Conservation (phyloP, 2,329 filamentous ascomycete species). For the Phyllosticta citrichinensis region DNA sequence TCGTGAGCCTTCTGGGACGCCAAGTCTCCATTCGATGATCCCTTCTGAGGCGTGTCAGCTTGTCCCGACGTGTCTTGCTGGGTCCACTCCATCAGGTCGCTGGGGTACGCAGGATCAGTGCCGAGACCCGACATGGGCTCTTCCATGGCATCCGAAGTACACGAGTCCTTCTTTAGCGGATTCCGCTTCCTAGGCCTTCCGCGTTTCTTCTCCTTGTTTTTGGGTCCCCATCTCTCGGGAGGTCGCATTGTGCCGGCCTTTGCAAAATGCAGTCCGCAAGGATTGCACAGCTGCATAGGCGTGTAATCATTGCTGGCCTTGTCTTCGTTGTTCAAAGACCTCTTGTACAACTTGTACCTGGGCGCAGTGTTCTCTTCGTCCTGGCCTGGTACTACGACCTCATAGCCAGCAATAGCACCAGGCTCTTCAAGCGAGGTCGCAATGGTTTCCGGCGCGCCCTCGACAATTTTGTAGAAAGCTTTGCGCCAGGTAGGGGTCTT, state of each 20-base stretch:
- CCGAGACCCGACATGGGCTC: constrained; percentile 1
- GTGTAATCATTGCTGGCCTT: constrained; percentile 51
- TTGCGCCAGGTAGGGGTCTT: constrained; percentile 96
- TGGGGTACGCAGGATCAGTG: constrained; percentile 1
- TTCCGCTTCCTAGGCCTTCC: constrained; percentile 23
- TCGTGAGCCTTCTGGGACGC: background rate
- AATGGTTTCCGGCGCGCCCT: constrained; percentile 59
- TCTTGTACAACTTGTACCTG: constrained; percentile 69
- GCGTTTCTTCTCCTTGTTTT: constrained; percentile 36
- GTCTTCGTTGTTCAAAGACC: constrained; percentile 56
- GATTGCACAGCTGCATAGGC: constrained; percentile 77
- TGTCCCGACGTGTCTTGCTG: background rate
- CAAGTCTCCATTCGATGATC: background rate
- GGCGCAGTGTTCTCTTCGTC: constrained; percentile 52
- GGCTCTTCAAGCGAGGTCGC: constrained; percentile 58
- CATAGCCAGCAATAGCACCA: constrained; percentile 50
- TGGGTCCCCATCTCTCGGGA: constrained; percentile 62
- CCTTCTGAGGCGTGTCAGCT: background rate
- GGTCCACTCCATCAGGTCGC: constrained; percentile 3
- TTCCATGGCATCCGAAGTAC: background rate
- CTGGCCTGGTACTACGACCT: constrained; percentile 19
- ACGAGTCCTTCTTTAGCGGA: background rate
- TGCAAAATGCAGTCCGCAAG: constrained; percentile 88
- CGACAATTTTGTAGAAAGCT: constrained; percentile 51
- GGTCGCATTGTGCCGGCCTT: constrained; percentile 83